Base-by-base conservation (phyloP, 371 early-diverging fungal genomes). In the Syncephalastrum sp. region DNA sequence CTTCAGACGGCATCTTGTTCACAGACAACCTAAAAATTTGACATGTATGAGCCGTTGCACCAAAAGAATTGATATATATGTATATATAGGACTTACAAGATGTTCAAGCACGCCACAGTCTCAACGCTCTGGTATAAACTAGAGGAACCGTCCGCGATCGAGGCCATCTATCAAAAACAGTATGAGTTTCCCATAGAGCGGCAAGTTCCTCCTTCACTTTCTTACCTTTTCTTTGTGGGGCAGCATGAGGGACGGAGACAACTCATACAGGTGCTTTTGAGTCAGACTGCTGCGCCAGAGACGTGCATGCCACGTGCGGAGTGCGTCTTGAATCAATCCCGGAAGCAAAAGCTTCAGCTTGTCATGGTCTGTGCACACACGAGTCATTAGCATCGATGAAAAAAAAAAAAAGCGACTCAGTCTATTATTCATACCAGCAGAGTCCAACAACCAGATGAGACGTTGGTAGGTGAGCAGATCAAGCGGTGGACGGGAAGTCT, bases 381-480 rank as follows among this genome's bases (percentile, higher is more conserved):
- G 24, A 16, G 23, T 10, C 5, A 5, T 47, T 24, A n/a, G 27
- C 12, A 51, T 2, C 2, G 21, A 24, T 46, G 10, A 17, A 47
- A 33, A 52, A 41, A 21, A 25, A 48, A 13, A 23, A 21, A 42
- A n/a, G 45, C 29, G 38, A 16, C 14, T 49, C n/a, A 60, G 42
- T 8, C n/a, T n/a, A 65, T 63, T 44, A 2, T 29, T 7, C 38
- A 33, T 71, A 77, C 70, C 54, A 52, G 52, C 55, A 50, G 64
- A 64, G 50, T 87, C 85, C 51, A 86, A 73, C 29, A 77, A 64
- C 89, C 89, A 88, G n/a, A 82, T 63, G 46, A 87, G 44, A 15
- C 86, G 82, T 55, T 88, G 86, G 52, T 88, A 80, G 38, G 87
- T 82, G 15, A 84, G 81, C 59, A 89, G 66, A 68, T 88, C 85